Conservation (phyloP, 2,329 filamentous ascomycete species). For the Chaetomiaceae sp. region DNA sequence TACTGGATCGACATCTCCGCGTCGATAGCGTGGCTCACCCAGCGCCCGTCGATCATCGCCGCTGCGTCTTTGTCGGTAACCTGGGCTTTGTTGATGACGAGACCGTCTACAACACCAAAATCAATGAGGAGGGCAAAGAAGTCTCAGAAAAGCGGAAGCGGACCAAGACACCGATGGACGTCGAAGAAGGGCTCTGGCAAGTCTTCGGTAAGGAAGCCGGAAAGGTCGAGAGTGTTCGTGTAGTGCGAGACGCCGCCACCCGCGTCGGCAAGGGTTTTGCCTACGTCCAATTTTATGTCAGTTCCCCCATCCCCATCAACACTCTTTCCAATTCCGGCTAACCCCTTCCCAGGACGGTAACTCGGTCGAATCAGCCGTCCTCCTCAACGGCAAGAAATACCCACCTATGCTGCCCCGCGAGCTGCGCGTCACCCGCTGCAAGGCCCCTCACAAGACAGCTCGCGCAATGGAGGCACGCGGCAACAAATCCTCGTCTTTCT, state of each 20-base stretch:
- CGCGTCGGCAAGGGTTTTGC: slow-evolving; percentile 95
- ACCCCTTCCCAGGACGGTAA: slow-evolving; percentile 61
- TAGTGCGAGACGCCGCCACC: slow-evolving; percentile 83
- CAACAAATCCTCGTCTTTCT: slow-evolving; percentile 30
- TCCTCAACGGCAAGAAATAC: slow-evolving; percentile 86
- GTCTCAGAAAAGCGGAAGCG: slow-evolving; percentile 60
- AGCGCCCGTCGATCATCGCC: slow-evolving; percentile 72
- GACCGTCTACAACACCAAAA: slow-evolving; percentile 60
- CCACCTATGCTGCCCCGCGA: slow-evolving; percentile 88
- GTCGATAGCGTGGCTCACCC: slow-evolving; percentile 91
- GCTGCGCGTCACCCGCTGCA: slow-evolving; percentile 81
- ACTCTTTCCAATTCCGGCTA: neutral
- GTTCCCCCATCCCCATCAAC: slow-evolving; percentile 22
- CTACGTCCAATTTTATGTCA: slow-evolving; percentile 87
- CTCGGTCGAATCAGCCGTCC: slow-evolving; percentile 82
- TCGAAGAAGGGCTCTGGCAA: slow-evolving; percentile 90
- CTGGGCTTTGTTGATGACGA: slow-evolving; percentile 95
- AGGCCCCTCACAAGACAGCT: slow-evolving; percentile 61
- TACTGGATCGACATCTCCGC: slow-evolving; percentile 83
- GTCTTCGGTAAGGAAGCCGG: slow-evolving; percentile 70
- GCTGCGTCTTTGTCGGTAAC: slow-evolving; percentile 95
- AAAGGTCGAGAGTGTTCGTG: slow-evolving; percentile 86
- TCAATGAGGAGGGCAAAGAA: slow-evolving; percentile 61
- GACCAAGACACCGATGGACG: slow-evolving; percentile 71
- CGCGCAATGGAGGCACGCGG: slow-evolving; percentile 51